phyloP scores from a whole-genome alignment of 2,329 filamentous ascomycete species.

The Hymenoscyphus repandus region DNA sequence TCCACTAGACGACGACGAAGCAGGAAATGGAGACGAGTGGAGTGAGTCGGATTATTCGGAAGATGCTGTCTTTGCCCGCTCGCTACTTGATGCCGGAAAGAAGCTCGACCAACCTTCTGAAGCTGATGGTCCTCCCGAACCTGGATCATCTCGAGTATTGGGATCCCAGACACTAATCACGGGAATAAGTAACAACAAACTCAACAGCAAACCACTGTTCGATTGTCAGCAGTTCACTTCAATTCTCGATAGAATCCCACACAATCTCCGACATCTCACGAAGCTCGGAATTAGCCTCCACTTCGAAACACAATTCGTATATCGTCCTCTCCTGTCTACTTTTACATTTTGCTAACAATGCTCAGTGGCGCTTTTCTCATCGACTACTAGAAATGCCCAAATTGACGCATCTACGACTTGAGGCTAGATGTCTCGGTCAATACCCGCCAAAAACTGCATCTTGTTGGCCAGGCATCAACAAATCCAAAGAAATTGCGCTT shows the following conservation, averaged over 20 bases:
- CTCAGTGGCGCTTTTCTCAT: conserved; percentile 4
- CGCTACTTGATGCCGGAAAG: too few species aligned
- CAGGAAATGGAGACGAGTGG: background rate
- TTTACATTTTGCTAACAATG: background rate
- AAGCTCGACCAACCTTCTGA: background rate
- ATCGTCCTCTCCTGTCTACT: background rate
- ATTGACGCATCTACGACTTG: conserved; percentile 8
- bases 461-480: conserved; percentile 2
- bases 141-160: background rate
- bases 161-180: background rate
- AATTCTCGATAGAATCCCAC: conserved; percentile 10
- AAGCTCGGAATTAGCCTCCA: conserved; percentile 8
- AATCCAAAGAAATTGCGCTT: conserved; percentile 6
- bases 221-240: background rate
- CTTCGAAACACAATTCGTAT: conserved; percentile 11
- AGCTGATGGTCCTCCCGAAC: background rate
- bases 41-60: background rate
- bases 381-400: conserved; percentile 1
- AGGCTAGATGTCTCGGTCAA: background rate
- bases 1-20: background rate
- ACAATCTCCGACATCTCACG: conserved; percentile 5
- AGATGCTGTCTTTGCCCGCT: background rate
- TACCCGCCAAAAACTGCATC: conserved; percentile 7
- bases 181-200: background rate
- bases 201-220: background rate